phyloP scores from a whole-genome alignment of 805 yeast genomes.

The Pichia nakasei region DNA sequence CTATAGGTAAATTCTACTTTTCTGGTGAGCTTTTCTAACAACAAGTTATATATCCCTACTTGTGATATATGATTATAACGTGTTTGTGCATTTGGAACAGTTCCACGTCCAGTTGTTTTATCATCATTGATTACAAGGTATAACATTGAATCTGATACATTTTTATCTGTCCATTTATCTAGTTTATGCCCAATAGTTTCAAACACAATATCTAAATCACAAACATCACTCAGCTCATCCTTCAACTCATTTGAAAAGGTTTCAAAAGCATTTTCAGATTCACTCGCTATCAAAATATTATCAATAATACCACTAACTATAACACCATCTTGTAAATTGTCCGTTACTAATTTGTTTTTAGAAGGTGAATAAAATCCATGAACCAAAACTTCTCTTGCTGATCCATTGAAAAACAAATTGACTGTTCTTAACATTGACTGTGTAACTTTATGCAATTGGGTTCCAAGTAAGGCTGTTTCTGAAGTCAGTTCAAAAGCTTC shows the following conservation, averaged over 20 bases:
- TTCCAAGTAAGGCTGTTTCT: neutral
- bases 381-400: constrained; percentile 55
- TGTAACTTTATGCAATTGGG: neutral
- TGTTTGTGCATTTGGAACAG: constrained; percentile 29
- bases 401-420: constrained; percentile 36
- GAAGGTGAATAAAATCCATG: constrained; percentile 36
- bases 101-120: constrained; percentile 44
- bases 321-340: constrained; percentile 24
- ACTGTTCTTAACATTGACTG: constrained; percentile 31
- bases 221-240: constrained; percentile 4
- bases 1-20: constrained; percentile 29
- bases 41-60: constrained; percentile 47
- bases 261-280: constrained; percentile 11
- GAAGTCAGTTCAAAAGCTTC: neutral
- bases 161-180: constrained; percentile 21
- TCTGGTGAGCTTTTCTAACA: constrained; percentile 32
- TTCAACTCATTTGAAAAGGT: constrained; percentile 18
- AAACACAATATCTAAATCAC: constrained; percentile 18
- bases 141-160: constrained; percentile 12
- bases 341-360: constrained; percentile 2
- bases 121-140: constrained; percentile 43
- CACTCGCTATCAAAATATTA: constrained; percentile 28
- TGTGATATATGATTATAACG: constrained; percentile 40
- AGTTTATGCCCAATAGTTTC: constrained; percentile 6
- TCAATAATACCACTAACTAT: constrained; percentile 62